Percentiles rank a stretch among this genome's conserved stretches.
phyloP scores from a whole-genome alignment of 345 rosid species.

The Isatis tinctoria region DNA sequence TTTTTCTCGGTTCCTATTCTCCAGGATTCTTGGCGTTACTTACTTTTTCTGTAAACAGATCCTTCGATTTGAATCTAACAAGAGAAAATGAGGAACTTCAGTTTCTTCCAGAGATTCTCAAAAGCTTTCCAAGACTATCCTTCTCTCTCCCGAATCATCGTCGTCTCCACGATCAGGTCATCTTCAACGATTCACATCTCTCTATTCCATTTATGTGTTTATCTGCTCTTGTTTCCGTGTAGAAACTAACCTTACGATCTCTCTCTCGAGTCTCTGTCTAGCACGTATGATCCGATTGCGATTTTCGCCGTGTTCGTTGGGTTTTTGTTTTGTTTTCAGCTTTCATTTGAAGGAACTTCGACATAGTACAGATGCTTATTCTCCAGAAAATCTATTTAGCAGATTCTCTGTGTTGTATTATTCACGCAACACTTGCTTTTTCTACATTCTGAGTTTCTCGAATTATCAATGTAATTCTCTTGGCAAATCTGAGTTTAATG shows the following conservation, averaged over 20 bases:
- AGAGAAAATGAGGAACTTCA: conserved; percentile 54
- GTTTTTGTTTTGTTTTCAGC: not conserved
- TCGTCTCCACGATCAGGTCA: conserved; percentile 82
- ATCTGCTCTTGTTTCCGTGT: not conserved
- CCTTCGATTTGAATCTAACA: not conserved
- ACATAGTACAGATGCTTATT: conserved; percentile 1
- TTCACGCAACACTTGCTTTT: conserved; percentile 21
- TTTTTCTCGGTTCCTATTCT: not conserved
- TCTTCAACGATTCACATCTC: not conserved
- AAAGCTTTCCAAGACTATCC: conserved; percentile 66
- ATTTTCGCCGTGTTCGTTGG: not conserved
- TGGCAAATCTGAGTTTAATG: not conserved
- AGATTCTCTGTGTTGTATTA: conserved; percentile 9
- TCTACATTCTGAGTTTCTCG: not conserved
- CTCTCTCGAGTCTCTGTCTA: not conserved
- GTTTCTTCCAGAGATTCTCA: conserved; percentile 53
- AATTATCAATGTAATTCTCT: not conserved
- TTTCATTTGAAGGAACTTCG: conserved; percentile 1
- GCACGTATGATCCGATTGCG: not conserved
- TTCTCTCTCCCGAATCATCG: conserved; percentile 57
- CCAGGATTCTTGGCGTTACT: conserved; percentile 28
- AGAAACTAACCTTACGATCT: not conserved
- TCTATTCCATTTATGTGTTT: not conserved
- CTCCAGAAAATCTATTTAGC: not conserved
- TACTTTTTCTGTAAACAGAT: conserved; percentile 1